Conservation (phyloP, 1,284 basidiomycete species). For the Apiotrichum mycotoxinovorans region DNA sequence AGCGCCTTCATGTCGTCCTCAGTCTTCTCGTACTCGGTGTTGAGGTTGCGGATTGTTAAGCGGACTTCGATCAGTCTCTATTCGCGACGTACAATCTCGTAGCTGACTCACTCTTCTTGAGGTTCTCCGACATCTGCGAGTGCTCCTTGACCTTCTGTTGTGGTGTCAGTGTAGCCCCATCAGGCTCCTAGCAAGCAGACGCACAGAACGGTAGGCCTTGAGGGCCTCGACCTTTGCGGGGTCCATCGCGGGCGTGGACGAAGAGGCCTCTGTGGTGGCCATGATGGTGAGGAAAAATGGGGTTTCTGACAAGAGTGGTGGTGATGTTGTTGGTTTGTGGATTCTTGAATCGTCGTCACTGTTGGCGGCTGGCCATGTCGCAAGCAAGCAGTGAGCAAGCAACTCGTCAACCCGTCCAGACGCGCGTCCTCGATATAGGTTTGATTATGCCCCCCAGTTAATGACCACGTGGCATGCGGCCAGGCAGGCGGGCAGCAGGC, state of each 20-base stretch:
- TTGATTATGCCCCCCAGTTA: background rate
- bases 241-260: constrained; percentile 34
- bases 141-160: constrained; percentile 84
- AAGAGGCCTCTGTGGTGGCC: constrained; percentile 27
- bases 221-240: constrained; percentile 50
- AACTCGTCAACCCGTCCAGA: background rate
- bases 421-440: background rate
- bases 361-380: background rate
- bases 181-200: constrained; percentile 3
- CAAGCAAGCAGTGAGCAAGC: no score
- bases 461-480: no score
- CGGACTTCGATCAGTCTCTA: constrained; percentile 35
- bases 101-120: constrained; percentile 72
- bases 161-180: constrained; percentile 18
- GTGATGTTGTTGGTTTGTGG: constrained; percentile 3
- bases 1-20: constrained; percentile 99
- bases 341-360: background rate
- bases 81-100: background rate
- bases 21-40: constrained; percentile 88
- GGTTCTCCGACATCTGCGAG: constrained; percentile 71
- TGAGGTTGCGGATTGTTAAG: constrained; percentile 68
- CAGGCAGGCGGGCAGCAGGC: no score
- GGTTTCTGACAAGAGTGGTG: constrained; percentile 6
- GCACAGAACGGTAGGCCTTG: constrained; percentile 49
- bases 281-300: background rate